phyloP scores from a whole-genome alignment of 208 protist genomes.

The Leishmania gerbilli region DNA sequence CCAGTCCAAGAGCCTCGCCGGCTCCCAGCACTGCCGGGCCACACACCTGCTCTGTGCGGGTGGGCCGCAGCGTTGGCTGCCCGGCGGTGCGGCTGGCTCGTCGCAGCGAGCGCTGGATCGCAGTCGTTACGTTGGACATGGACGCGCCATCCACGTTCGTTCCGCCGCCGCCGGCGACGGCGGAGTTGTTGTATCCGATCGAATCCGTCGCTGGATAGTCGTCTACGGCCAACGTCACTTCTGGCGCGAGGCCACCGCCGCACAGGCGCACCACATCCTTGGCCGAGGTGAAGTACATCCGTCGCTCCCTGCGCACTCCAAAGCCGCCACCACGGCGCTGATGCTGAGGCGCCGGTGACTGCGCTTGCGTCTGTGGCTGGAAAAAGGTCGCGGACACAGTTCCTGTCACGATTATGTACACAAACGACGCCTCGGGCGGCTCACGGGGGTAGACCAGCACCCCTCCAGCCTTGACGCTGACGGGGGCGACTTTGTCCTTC shows the following conservation, averaged over 20 bases:
- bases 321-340: conserved; percentile 3
- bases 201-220: conserved; percentile 3
- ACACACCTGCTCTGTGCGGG: conserved; percentile 55
- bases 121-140: conserved; percentile 67
- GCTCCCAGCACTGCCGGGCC: conserved; percentile 69
- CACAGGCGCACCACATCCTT: conserved; percentile 69
- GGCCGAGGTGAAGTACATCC: conserved; percentile 72
- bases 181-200: conserved; percentile 12
- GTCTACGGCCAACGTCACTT: conserved; percentile 7
- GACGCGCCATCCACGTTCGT: conserved; percentile 48
- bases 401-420: conserved; percentile 76
- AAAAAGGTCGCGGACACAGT: conserved; percentile 62
- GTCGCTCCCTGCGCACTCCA: conserved; percentile 30
- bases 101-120: conserved; percentile 68
- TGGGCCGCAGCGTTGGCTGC: conserved; percentile 72
- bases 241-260: conserved; percentile 34
- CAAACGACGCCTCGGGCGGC: conserved; percentile 68
- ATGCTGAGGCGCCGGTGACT: conserved; percentile 8
- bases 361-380: conserved; percentile 45
- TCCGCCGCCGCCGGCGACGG: conserved; percentile 5
- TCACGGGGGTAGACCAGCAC: conserved; percentile 76
- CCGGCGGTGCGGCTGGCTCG: conserved; percentile 69
- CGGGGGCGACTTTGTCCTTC: conserved; percentile 48
- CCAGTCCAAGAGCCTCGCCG: conserved; percentile 68
- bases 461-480: conserved; percentile 58